Conservation (phyloP, 257 asterid species). For the Cruciata laevipes region DNA sequence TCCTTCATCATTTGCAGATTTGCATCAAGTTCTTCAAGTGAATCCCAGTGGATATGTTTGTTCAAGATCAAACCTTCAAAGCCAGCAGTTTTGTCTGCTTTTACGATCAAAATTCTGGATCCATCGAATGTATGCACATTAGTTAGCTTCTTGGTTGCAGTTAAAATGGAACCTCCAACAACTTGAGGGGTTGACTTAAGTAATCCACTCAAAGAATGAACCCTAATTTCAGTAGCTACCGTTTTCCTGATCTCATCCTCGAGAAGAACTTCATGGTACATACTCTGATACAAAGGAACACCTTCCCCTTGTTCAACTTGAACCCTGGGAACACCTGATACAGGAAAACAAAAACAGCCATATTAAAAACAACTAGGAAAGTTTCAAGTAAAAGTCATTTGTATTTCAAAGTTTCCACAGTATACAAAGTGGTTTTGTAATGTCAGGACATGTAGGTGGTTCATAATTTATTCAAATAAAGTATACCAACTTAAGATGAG, state of each 20-base stretch:
- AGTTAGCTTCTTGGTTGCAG: slow-evolving; percentile 65
- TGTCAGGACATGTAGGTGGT: background rate
- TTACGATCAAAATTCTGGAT: slow-evolving; percentile 66
- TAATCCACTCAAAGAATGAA: slow-evolving; percentile 27
- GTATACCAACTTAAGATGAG: background rate
- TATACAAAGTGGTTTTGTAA: background rate
- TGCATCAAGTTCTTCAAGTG: slow-evolving; percentile 52
- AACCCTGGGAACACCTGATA: slow-evolving; percentile 35
- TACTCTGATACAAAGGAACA: slow-evolving; percentile 23
- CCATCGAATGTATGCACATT: slow-evolving; percentile 63
- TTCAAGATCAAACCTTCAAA: slow-evolving; percentile 69
- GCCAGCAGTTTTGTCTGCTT: slow-evolving; percentile 49
- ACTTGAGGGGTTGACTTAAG: slow-evolving; percentile 42
- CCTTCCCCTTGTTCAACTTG: slow-evolving; percentile 21
- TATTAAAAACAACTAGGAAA: background rate
- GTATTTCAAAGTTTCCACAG: background rate
- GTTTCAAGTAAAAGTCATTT: background rate
- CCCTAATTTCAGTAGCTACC: slow-evolving; percentile 25
- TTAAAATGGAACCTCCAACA: slow-evolving; percentile 49
- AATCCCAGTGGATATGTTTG: slow-evolving; percentile 72
- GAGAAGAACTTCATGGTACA: slow-evolving; percentile 63
- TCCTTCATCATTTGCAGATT: slow-evolving; percentile 44
- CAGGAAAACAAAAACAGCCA: slow-evolving; percentile 13
- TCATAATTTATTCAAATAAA: background rate
- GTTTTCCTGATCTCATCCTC: slow-evolving; percentile 34